Base-by-base conservation (phyloP, 805 yeast genomes). In the Yamadazyma laniorum region DNA sequence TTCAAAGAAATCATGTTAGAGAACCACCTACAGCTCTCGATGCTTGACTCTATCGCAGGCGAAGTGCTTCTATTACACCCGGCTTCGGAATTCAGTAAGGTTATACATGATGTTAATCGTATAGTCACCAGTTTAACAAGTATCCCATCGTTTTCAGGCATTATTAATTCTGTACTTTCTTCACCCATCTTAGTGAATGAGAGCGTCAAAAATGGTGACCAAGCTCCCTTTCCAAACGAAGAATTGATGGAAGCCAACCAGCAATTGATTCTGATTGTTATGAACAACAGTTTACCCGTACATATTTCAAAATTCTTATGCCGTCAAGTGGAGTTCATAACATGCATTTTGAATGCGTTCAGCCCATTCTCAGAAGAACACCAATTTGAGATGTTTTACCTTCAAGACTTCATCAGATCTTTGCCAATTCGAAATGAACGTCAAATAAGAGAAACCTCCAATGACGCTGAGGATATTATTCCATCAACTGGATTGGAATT, bases 341-440 rank as follows among this genome's bases (percentile, higher is more conserved):
- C 23, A 21, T 7, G 23, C 9, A 9, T 21, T 21, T 6, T 21
- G 23, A 21, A 21, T 9, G 6, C 23, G 6, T 7, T 21, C 9
- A 7, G 9, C 9, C 23, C 23, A 21, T 7, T 21, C 9, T 21
- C 23, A 21, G 23, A 21, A 9, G 9, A 6, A 7, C 23, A 21
- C 9, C 6, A 9, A 9, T 13, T 21, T 19, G 39, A 35, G n/a
- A 21, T 35, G 22, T 17, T 22, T 23, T 35, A 19, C 13, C 5
- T 31, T n/a, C 54, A 54, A 25, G 63, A 57, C 25, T 47, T 50
- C 25, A 37, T 52, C 11, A 50, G 42, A 30, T 34, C 45, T 6
- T 30, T 50, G 6, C 56, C 59, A 3, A 49, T 57, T 36, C 18
- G 32, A n/a, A 51, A 55, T 39, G 60, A 55, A 14, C 40, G 43